Evolutionary conservation across 441 rosid species (phyloP), one percentile per base, ranked within the genome.

Genomic region (Aleurites moluccanus): DNA sequence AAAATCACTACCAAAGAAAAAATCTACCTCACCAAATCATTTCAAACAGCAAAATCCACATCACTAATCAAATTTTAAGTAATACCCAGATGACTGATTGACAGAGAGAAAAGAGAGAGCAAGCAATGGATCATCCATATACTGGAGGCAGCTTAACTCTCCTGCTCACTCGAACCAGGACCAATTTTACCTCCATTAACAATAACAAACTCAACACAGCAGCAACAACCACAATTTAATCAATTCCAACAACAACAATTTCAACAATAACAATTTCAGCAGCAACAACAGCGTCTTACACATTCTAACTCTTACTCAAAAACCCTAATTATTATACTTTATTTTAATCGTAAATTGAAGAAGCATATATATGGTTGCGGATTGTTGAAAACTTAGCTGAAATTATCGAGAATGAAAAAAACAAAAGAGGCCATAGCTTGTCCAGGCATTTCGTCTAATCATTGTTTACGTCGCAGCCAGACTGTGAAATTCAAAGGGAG

Each of bases 151-250:
- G 89, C 15, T 92, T 59, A 88, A 84, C 86, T 86, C 84, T 69
- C 86, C 88, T 62, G 85, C 95, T 66, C 89, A 87, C 14, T 72
- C 94, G 16, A 91, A 83, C 85, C 97, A 88, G 69, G 97, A 90
- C 81, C 91, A 86, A 76, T 76, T 87, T 10, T 82, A 77, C 49
- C 85, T 84, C 75, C 80, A 80, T 23, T n/a, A n/a, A n/a, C 86
- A 83, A 57, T 89, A 80, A 11, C 78, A 45, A 16, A 83, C 77
- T 18, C 82, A 59, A n/a, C n/a, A 20, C 88, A 66, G 14, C 80
- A 72, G 28, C 85, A 77, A 28, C 84, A 72, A 27, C 85, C 79
- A 8, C 92, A 82, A 64, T 23, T n/a, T 2, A 88, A 80, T 40
- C 87, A 75, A 27, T 72, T 64, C 21, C 88, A 81, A 27, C 83